These are phyloP conservation scores for Gnaphalium uliginosum DNA, from an alignment of 129 eudicot species.

Conservation along the genomic window DNA sequence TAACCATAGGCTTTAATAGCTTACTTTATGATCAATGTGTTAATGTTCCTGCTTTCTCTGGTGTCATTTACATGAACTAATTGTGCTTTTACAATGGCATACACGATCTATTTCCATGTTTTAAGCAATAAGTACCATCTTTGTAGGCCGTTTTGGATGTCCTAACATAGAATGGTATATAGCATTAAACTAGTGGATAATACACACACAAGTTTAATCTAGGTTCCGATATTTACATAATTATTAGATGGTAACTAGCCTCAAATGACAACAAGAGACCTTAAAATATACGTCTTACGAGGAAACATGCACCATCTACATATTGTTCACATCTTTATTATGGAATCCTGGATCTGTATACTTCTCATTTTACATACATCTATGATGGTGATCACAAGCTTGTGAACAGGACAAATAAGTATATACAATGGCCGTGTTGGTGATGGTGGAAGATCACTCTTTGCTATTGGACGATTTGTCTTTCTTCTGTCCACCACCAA, in stretches of 20 bases:
- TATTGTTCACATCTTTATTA: background rate
- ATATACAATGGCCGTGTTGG: slow-evolving; percentile 1
- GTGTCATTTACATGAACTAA: too few species aligned
- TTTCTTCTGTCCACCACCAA: slow-evolving; percentile 78
- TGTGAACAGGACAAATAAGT: slow-evolving; percentile 4
- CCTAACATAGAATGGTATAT: background rate
- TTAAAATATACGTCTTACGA: slow-evolving; percentile 3
- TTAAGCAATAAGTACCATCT: background rate
- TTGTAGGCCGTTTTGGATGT: background rate
- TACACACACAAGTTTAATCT: background rate
- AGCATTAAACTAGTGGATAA: background rate
- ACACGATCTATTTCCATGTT: too few species aligned
- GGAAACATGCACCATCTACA: slow-evolving; percentile 17
- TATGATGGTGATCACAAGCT: slow-evolving; percentile 7
- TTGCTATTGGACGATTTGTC: slow-evolving; percentile 66
- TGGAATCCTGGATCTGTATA: background rate
- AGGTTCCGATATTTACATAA: background rate
- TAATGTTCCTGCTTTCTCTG: too few species aligned
- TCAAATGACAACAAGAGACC: background rate
- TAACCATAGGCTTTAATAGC: too few species aligned
- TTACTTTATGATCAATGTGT: too few species aligned
- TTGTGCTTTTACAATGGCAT: too few species aligned
- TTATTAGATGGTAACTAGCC: background rate
- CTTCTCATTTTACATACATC: slow-evolving; percentile 3
- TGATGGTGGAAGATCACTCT: slow-evolving; percentile 30